Conservation (phyloP, 495 filamentous ascomycete genomes). For the Aspergillus conjunctus region DNA sequence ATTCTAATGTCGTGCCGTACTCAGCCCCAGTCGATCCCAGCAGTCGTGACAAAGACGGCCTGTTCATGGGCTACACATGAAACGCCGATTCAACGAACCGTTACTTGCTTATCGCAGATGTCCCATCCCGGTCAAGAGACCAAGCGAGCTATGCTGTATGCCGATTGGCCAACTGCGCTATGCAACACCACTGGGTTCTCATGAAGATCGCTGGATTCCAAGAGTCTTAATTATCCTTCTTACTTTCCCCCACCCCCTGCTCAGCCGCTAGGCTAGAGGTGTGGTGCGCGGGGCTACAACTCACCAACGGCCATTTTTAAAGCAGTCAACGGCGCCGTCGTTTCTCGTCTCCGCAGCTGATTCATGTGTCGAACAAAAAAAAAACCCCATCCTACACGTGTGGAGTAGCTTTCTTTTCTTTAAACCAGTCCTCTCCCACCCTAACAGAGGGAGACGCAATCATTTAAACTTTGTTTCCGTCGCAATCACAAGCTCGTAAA, state of each 20-base stretch:
- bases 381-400: background rate
- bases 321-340: background rate
- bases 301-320: constrained; percentile 4
- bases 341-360: background rate
- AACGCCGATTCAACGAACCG: constrained; percentile 8
- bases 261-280: constrained; percentile 16
- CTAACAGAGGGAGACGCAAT: background rate
- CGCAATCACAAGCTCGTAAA: background rate
- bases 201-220: constrained; percentile 10
- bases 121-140: background rate
- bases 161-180: constrained; percentile 10
- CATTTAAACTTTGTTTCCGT: too few species aligned
- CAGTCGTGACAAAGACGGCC: constrained; percentile 3
- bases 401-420: background rate
- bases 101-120: constrained; percentile 11
- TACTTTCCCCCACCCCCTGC: background rate
- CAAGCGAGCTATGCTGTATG: constrained; percentile 8
- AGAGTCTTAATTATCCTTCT: constrained; percentile 12
- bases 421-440: background rate
- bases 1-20: constrained; percentile 10
- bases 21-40: constrained; percentile 17
- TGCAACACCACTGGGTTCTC: background rate
- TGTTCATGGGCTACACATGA: constrained; percentile 14
- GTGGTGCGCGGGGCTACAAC: constrained; percentile 12
- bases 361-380: background rate